Evolutionary conservation across 73 alveolate species (phyloP).

Genomic region (Tetrahymena borealis): DNA sequence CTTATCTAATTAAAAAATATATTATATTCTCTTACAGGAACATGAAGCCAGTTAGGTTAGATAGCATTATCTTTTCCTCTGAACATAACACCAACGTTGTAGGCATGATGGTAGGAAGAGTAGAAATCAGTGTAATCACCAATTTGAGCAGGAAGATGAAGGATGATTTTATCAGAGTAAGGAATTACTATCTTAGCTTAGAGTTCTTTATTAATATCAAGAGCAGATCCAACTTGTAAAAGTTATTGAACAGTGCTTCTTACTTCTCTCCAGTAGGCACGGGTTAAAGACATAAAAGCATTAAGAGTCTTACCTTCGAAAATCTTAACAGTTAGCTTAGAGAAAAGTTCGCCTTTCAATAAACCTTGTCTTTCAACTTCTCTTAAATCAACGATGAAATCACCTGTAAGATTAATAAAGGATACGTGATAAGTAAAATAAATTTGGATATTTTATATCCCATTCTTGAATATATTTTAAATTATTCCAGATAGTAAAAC

Average conservation of each 20-base stretch:
- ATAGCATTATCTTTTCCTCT: slow-evolving; percentile 91
- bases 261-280: slow-evolving; percentile 36
- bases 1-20: background rate
- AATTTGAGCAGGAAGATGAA: slow-evolving; percentile 74
- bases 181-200: slow-evolving; percentile 4
- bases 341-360: background rate
- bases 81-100: slow-evolving; percentile 81
- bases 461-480: too few relatives aligned
- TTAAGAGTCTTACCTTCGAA: slow-evolving; percentile 18
- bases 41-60: slow-evolving; percentile 89
- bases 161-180: background rate
- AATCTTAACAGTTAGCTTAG: background rate
- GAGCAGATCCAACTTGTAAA: slow-evolving; percentile 10
- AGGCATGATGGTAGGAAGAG: slow-evolving; percentile 90
- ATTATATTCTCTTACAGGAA: slow-evolving; percentile 58
- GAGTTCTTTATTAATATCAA: slow-evolving; percentile 31
- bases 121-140: slow-evolving; percentile 96
- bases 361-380: background rate
- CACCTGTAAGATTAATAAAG: background rate
- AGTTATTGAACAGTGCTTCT: slow-evolving; percentile 10
- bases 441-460: too few relatives aligned
- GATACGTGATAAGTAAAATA: too few relatives aligned
- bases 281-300: slow-evolving; percentile 10
- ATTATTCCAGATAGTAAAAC: too few relatives aligned
- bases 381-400: background rate